Evolutionary conservation across 805 yeast genomes (phyloP).

Genomic region (Metschnikowia continentalis): DNA sequence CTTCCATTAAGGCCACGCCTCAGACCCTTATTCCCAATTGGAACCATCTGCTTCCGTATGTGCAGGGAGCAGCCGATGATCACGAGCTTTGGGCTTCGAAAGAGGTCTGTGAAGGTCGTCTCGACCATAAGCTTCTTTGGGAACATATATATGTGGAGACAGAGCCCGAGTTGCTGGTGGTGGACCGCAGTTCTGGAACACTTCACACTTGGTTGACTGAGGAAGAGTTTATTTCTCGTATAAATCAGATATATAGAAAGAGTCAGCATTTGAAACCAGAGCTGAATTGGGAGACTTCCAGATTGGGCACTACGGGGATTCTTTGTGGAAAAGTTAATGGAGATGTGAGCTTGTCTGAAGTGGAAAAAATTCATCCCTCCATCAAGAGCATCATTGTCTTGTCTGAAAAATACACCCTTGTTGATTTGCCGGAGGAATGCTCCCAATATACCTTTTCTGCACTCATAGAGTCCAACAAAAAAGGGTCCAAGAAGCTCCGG

Average conservation of each 20-base stretch:
- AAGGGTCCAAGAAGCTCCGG: slow-evolving; percentile 63
- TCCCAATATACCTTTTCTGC: slow-evolving; percentile 12
- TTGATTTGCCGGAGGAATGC: slow-evolving; percentile 10
- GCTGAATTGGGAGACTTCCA: slow-evolving; percentile 10
- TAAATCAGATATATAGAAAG: slow-evolving; percentile 15
- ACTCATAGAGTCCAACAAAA: slow-evolving; percentile 43
- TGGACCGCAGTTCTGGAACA: slow-evolving; percentile 22
- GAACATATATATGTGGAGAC: slow-evolving; percentile 15
- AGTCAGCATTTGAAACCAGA: not conserved
- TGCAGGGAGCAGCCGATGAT: slow-evolving; percentile 94
- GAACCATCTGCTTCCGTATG: slow-evolving; percentile 41
- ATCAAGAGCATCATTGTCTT: slow-evolving; percentile 22
- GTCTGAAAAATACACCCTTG: slow-evolving; percentile 14
- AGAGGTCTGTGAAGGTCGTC: slow-evolving; percentile 38
- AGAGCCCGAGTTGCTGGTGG: slow-evolving; percentile 11
- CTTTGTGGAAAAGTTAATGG: slow-evolving; percentile 23
- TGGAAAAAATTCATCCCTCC: not conserved
- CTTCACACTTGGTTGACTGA: slow-evolving; percentile 23
- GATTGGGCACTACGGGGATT: slow-evolving; percentile 24
- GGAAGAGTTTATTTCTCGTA: slow-evolving; percentile 17
- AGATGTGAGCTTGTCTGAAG: slow-evolving; percentile 10
- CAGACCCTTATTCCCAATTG: slow-evolving; percentile 10
- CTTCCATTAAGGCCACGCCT: slow-evolving; percentile 8
- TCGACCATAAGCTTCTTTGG: slow-evolving; percentile 62
- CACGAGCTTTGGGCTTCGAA: slow-evolving; percentile 72